Conservation (phyloP, 805 yeast species). For the Kodamaea lidongshanica region DNA sequence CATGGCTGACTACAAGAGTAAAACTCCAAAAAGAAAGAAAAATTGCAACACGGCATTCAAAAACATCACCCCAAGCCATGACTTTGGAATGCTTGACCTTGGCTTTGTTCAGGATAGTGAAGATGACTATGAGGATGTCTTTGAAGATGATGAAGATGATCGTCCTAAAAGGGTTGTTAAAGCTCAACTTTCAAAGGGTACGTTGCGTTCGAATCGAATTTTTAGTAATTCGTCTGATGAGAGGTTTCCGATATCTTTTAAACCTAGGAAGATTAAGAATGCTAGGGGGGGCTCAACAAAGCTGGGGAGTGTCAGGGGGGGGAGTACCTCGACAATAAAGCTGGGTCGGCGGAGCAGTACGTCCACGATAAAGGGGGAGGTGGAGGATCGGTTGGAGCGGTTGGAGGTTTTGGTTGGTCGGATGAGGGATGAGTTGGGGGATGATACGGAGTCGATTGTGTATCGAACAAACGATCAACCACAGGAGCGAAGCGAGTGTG, state of each 20-base stretch:
- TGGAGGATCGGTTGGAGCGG: slow-evolving; percentile 12
- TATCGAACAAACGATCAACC: too few relatives aligned
- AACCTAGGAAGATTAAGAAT: too few relatives aligned
- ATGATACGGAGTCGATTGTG: too few relatives aligned
- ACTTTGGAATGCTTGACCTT: slow-evolving; percentile 8
- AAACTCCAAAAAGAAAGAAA: slow-evolving; percentile 9
- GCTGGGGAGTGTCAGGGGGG: too few relatives aligned
- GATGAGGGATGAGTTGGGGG: too few relatives aligned
- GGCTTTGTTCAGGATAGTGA: slow-evolving; percentile 3
- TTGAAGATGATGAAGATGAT: slow-evolving; percentile 12
- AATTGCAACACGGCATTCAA: slow-evolving; percentile 3
- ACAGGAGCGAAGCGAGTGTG: too few relatives aligned
- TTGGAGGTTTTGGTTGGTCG: slow-evolving; percentile 13
- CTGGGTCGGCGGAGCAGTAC: neutral
- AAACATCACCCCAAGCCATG: slow-evolving; percentile 9
- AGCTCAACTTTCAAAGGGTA: slow-evolving; percentile 1
- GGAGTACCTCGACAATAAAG: too few relatives aligned
- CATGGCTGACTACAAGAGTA: slow-evolving; percentile 8
- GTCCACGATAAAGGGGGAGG: slow-evolving; percentile 8
- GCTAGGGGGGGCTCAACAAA: too few relatives aligned
- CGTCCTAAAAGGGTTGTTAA: slow-evolving; percentile 1
- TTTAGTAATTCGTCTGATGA: slow-evolving; percentile 5
- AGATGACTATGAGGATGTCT: slow-evolving; percentile 4
- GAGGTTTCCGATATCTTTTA: slow-evolving; percentile 2
- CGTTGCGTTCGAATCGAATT: slow-evolving; percentile 3